These are phyloP conservation scores for Aspergillus neoniger DNA, from an alignment of 2,329 filamentous ascomycete species.

Conservation along the genomic window DNA sequence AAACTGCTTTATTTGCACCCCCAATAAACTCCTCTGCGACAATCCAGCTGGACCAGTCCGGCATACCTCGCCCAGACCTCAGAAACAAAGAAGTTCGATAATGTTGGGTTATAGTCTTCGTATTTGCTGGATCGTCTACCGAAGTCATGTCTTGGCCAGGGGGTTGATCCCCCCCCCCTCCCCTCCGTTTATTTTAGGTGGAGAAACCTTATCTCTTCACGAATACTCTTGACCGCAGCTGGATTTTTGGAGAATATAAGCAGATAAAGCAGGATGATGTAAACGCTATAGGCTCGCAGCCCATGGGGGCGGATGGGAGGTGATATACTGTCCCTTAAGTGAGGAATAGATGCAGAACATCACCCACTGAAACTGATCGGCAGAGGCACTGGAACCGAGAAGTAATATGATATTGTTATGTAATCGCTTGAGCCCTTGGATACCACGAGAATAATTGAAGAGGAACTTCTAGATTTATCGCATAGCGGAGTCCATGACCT, in stretches of 20 bases:
- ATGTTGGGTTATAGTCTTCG: too few species aligned
- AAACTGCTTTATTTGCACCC: too few species aligned
- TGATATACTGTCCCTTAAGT: too few species aligned
- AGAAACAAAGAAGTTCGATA: too few species aligned
- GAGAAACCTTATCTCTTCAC: conserved; percentile 54
- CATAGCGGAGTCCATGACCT: not conserved
- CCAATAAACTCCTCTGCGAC: too few species aligned
- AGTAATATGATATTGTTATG: conserved; percentile 33
- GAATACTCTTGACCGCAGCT: conserved; percentile 39
- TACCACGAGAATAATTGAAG: conserved; percentile 52
- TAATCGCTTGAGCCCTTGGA: conserved; percentile 29
- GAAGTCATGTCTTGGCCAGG: not conserved
- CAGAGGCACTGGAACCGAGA: conserved; percentile 30
- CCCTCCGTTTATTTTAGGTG: conserved; percentile 52
- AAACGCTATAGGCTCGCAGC: conserved; percentile 1
- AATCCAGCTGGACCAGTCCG: too few species aligned
- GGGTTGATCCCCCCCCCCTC: conserved; percentile 48
- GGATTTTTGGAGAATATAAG: not conserved
- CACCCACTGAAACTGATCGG: conserved; percentile 25
- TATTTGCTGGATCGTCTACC: conserved; percentile 49
- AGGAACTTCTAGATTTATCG: conserved; percentile 22
- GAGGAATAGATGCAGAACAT: too few species aligned
- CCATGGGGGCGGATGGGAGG: conserved; percentile 37
- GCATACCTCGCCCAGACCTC: too few species aligned
- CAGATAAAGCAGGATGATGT: not conserved